Conservation (phyloP, 306 rosid genomes). For the Biancaea sappan region DNA sequence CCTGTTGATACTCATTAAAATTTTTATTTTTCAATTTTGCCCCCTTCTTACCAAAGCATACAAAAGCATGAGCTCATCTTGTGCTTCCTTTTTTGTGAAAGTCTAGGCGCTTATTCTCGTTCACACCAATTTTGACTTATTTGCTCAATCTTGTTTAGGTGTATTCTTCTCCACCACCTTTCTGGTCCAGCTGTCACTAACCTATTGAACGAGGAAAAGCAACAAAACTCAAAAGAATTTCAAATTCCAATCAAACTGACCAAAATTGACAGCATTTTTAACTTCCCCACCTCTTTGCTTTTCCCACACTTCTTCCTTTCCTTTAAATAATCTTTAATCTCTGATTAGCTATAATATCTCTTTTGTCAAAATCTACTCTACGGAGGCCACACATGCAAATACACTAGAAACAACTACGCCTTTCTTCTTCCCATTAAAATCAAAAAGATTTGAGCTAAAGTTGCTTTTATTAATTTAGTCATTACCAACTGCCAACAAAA, state of each 20-base stretch:
- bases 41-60: too few relatives aligned
- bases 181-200: background rate
- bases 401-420: too few relatives aligned
- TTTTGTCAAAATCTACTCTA: background rate
- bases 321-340: background rate
- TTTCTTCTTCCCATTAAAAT: background rate
- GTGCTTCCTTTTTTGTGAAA: background rate
- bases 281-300: background rate
- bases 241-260: background rate
- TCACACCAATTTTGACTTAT: background rate
- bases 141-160: background rate
- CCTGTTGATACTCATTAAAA: too few relatives aligned
- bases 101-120: background rate
- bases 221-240: background rate
- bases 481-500: background rate
- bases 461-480: background rate
- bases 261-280: background rate
- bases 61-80: slow-evolving; percentile 14
- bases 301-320: background rate
- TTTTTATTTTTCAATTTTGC: too few relatives aligned
- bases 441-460: background rate
- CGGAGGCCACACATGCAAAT: background rate
- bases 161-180: background rate
- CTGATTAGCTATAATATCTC: background rate
- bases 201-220: background rate